Base-by-base conservation (phyloP, 495 filamentous ascomycete species). In the Rusavskia elegans region DNA sequence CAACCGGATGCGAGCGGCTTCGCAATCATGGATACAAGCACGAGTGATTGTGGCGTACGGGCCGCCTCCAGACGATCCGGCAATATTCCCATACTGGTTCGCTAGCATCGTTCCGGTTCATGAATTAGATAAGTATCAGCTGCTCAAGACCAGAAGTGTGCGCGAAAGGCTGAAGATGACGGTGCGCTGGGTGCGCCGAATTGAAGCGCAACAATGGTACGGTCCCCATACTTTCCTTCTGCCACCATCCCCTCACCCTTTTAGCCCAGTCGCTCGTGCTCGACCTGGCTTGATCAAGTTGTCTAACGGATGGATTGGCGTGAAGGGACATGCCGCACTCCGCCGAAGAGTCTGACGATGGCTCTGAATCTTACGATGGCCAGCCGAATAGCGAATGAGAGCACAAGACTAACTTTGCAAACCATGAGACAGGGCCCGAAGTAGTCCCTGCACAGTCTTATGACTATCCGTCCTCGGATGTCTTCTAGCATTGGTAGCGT, bases 1-100 rank as follows among this genome's bases (percentile, higher is more conserved):
- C 42, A 65, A 68, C 17, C 73, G 72, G 29, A 84, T 86, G 75
- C 77, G 78, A 50, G 71, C 66, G 20, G 67, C 74, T 38, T 82
- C 78, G 39, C 82, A 82, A 7, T 71, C 76, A 0, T 94, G 88
- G 87, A 71, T 94, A 4, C 77, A 82, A 37, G 69, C 76, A 21
- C 76, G 79, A 6, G 79, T 87, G 2, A 65, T 87, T 44, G 61
- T 76, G 13, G 81, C 81, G n/a, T 92, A 89, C 59, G 88, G 88
- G 8, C 74, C 80, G 37, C 80, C 78, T 16, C 89, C 87, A 0
- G 69, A 74, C 7, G 86, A 95, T 63, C 79, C 86, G 2, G 79
- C 80, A 1, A 60, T 77, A 13, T 92, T 95, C 58, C 85, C 88
- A 0, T 96, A 87, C 72, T 96, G 89, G 89, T 84, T 96, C 55